phyloP scores from a whole-genome alignment of 2,329 filamentous ascomycete genomes.

The Dothideomycetes sp. region DNA sequence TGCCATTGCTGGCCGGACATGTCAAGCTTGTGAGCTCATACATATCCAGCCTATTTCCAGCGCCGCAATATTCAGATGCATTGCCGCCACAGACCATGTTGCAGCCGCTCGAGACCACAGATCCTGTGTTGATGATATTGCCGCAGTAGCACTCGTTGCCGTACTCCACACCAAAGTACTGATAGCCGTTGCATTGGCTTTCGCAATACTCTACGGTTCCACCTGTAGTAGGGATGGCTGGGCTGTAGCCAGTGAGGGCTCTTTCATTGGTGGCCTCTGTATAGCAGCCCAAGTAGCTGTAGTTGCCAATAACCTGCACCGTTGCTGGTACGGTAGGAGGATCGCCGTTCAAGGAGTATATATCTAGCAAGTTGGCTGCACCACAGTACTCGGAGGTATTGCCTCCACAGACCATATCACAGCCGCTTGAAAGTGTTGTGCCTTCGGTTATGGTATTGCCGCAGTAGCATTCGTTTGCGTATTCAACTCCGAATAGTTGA shows the following conservation, averaged over 20 bases:
- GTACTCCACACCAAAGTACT: conserved; percentile 29
- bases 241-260: conserved; percentile 15
- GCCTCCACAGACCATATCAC: conserved; percentile 19
- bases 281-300: conserved; percentile 25
- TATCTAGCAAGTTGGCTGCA: conserved; percentile 18
- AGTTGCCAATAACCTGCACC: conserved; percentile 16
- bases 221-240: conserved; percentile 13
- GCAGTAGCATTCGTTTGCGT: conserved; percentile 22
- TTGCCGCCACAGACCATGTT: conserved; percentile 17
- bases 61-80: conserved; percentile 18
- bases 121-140: conserved; percentile 3
- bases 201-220: conserved; percentile 24
- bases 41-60: conserved; percentile 12
- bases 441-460: conserved; percentile 4
- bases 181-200: conserved; percentile 18
- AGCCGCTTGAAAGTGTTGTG: conserved; percentile 13
- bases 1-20: conserved; percentile 17
- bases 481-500: conserved; percentile 28
- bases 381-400: conserved; percentile 21
- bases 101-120: conserved; percentile 11
- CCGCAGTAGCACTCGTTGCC: conserved; percentile 21
- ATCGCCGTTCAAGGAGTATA: conserved; percentile 14
- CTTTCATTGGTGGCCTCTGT: conserved; percentile 18
- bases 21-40: no score
- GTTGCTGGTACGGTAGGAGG: conserved; percentile 10